A percentile compares a stretch with the other conserved stretches of the same genome.
Evolutionary conservation across 2,329 filamentous ascomycete species (phyloP).

Genomic region (Aspergillus phoenicis): DNA sequence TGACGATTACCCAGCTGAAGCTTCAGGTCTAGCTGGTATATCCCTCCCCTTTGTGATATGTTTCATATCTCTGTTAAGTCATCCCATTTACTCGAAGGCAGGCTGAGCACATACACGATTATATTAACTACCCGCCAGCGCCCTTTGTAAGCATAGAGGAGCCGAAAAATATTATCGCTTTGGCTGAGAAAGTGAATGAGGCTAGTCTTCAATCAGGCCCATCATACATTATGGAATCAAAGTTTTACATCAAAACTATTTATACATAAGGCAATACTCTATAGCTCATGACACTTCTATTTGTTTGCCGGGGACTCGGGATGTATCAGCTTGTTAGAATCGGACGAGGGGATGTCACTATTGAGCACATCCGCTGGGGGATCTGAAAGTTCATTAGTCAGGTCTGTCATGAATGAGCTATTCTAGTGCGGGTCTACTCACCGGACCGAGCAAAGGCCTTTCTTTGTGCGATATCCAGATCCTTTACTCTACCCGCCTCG

Average conservation of each 20-base stretch:
- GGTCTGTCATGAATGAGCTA: too few relatives aligned
- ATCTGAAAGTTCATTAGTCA: conserved; percentile 13
- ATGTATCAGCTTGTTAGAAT: conserved; percentile 47
- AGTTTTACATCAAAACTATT: conserved; percentile 25
- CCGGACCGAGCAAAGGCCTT: conserved; percentile 47
- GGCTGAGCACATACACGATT: too few relatives aligned
- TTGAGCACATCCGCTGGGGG: conserved; percentile 40
- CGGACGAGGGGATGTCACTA: conserved; percentile 39
- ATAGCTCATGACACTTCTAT: conserved; percentile 34
- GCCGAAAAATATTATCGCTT: too few relatives aligned
- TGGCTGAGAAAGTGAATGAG: not conserved
- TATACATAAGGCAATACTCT: conserved; percentile 28
- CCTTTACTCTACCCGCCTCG: conserved; percentile 56
- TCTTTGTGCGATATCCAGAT: conserved; percentile 44
- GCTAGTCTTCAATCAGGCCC: not conserved
- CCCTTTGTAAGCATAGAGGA: too few relatives aligned
- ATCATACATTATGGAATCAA: not conserved
- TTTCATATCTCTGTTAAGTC: too few relatives aligned
- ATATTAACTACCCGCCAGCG: too few relatives aligned
- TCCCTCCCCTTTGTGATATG: too few relatives aligned
- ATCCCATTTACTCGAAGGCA: too few relatives aligned
- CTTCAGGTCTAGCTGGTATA: too few relatives aligned
- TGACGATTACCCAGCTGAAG: too few relatives aligned
- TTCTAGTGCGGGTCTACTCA: conserved; percentile 27
- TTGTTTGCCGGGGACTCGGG: conserved; percentile 53